Conservation (phyloP, 176 grass and related monocot genomes). For the Musa schizocarpa region DNA sequence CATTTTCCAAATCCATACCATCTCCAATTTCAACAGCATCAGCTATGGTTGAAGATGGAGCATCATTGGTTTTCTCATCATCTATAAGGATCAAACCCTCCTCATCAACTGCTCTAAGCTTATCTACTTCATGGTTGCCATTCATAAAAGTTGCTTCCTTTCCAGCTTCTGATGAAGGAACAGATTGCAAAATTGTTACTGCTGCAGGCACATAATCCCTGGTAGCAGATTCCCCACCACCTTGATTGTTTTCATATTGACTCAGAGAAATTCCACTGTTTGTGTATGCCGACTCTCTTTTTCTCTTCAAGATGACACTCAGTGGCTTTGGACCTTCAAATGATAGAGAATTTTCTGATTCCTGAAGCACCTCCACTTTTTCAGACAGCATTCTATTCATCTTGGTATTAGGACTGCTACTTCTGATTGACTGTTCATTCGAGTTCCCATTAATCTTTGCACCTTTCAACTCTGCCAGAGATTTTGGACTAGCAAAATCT, state of each 20-base stretch:
- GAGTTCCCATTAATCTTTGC: not conserved
- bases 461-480: slow-evolving; percentile 39
- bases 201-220: not conserved
- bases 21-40: slow-evolving; percentile 36
- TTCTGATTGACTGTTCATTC: not conserved
- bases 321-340: slow-evolving; percentile 32
- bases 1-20: slow-evolving; percentile 30
- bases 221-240: slow-evolving; percentile 24
- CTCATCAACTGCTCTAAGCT: no score
- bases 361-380: slow-evolving; percentile 34
- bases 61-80: slow-evolving; percentile 3
- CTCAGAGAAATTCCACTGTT: slow-evolving; percentile 26
- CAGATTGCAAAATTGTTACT: slow-evolving; percentile 14
- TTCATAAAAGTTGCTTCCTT: slow-evolving; percentile 25
- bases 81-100: slow-evolving; percentile 38
- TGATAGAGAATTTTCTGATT: not conserved
- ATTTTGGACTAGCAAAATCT: slow-evolving; percentile 36
- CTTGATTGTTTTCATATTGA: slow-evolving; percentile 4
- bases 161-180: slow-evolving; percentile 23
- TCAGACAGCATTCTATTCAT: slow-evolving; percentile 20
- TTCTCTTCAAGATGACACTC: slow-evolving; percentile 75
- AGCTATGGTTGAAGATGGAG: slow-evolving; percentile 26
- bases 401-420: not conserved
- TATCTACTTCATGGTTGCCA: slow-evolving; percentile 26
- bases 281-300: slow-evolving; percentile 34